Conservation (phyloP, 208 protist genomes). For the Phytomonas serpens region DNA sequence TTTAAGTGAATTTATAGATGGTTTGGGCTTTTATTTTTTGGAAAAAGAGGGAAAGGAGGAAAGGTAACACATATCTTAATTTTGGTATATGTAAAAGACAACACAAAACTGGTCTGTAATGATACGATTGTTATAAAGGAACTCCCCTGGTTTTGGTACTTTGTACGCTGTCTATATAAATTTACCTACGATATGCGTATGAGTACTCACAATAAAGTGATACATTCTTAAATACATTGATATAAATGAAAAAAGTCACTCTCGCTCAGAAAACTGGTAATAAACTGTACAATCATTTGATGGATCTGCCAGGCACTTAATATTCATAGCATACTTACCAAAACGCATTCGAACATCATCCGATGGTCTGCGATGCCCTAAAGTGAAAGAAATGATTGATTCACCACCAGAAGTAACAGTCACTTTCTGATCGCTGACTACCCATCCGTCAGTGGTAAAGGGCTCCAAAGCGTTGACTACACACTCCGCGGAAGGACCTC, state of each 20-base stretch:
- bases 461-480: constrained; percentile 30
- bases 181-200: background rate
- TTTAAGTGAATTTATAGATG: background rate
- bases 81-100: constrained; percentile 2
- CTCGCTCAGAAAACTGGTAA: background rate
- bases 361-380: background rate
- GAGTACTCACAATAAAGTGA: background rate
- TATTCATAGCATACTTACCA: background rate
- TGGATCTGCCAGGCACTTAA: background rate
- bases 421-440: background rate
- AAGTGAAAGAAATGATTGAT: constrained; percentile 1
- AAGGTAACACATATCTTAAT: constrained; percentile 2
- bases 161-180: background rate
- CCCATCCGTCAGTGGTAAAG: constrained; percentile 33
- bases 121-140: constrained; percentile 7
- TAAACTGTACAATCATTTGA: constrained; percentile 1
- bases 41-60: background rate
- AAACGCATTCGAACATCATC: background rate
- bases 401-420: constrained; percentile 5
- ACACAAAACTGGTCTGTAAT: constrained; percentile 2
- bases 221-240: background rate
- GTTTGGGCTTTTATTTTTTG: background rate
- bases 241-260: background rate
- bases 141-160: background rate
- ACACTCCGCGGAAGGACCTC: constrained; percentile 31